These are phyloP conservation scores for Sclerotinia subarctica DNA, from an alignment of 2,329 filamentous ascomycete species.

Conservation along the genomic window DNA sequence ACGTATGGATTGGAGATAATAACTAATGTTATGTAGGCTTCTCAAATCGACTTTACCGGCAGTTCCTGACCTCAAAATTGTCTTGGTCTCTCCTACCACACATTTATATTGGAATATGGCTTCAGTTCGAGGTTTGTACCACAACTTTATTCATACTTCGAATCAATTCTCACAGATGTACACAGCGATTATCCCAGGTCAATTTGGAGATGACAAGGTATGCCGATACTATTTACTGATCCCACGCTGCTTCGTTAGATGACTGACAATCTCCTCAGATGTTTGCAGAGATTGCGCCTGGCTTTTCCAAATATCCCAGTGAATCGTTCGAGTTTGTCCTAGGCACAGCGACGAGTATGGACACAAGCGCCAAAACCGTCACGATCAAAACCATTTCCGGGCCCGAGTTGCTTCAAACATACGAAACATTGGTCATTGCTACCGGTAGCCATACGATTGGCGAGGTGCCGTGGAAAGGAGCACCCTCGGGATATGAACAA, in stretches of 20 bases:
- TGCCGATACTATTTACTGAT: background rate
- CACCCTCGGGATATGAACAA: conserved; percentile 44
- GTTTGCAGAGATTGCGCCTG: conserved; percentile 42
- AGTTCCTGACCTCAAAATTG: conserved; percentile 49
- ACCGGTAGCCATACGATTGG: conserved; percentile 49
- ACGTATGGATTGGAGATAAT: background rate
- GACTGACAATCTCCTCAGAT: conserved; percentile 28
- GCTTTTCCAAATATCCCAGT: conserved; percentile 48
- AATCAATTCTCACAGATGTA: background rate
- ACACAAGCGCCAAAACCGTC: conserved; percentile 45
- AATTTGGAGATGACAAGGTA: conserved; percentile 44
- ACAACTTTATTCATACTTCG: background rate
- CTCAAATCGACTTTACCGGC: conserved; percentile 44
- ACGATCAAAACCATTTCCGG: conserved; percentile 40
- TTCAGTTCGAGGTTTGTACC: conserved; percentile 42
- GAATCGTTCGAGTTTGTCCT: conserved; percentile 52
- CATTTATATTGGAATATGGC: conserved; percentile 52
- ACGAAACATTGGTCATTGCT: conserved; percentile 54
- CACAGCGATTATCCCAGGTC: conserved; percentile 42
- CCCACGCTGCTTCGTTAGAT: background rate
- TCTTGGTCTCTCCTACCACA: conserved; percentile 51
- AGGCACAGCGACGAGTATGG: conserved; percentile 47
- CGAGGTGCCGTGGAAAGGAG: conserved; percentile 43
- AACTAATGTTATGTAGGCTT: conserved; percentile 34
- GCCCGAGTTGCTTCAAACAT: conserved; percentile 40